Evolutionary conservation across 2,329 filamentous ascomycete genomes (phyloP).

Genomic region (Fusarium palustre): DNA sequence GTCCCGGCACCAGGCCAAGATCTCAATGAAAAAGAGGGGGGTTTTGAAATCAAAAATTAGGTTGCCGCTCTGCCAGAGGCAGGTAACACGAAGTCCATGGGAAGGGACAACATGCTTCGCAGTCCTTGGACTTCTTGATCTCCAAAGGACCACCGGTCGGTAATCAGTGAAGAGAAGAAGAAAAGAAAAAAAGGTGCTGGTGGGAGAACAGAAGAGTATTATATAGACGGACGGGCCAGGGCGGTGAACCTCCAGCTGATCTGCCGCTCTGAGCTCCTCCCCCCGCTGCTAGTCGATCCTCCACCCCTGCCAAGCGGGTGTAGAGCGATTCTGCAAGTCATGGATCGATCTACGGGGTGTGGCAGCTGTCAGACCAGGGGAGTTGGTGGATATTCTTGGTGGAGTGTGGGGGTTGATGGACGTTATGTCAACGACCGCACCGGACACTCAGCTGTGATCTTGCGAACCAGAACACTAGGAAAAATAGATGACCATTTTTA

Average conservation of each 20-base stretch:
- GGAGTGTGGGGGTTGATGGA: slow-evolving; percentile 11
- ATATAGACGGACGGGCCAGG: slow-evolving; percentile 8
- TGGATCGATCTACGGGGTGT: not conserved
- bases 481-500: not conserved
- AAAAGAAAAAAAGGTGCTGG: not conserved
- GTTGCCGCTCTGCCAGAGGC: slow-evolving; percentile 4
- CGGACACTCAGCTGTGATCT: slow-evolving; percentile 29
- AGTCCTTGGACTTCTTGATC: slow-evolving; percentile 25
- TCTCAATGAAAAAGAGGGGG: slow-evolving; percentile 39
- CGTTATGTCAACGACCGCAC: not conserved
- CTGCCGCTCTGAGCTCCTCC: slow-evolving; percentile 11
- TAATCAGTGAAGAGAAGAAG: not conserved
- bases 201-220: not conserved
- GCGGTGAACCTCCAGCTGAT: slow-evolving; percentile 31
- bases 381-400: not conserved
- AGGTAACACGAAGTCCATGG: not conserved
- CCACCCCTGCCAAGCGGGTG: not conserved
- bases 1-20: slow-evolving; percentile 24
- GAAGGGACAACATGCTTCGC: slow-evolving; percentile 18
- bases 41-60: slow-evolving; percentile 33
- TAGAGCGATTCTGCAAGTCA: not conserved
- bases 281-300: slow-evolving; percentile 1
- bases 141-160: slow-evolving; percentile 15
- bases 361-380: slow-evolving; percentile 14
- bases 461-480: not conserved